These are phyloP conservation scores for Colletotrichum abscissum DNA, from an alignment of 2,329 filamentous ascomycete species.

Conservation along the genomic window DNA sequence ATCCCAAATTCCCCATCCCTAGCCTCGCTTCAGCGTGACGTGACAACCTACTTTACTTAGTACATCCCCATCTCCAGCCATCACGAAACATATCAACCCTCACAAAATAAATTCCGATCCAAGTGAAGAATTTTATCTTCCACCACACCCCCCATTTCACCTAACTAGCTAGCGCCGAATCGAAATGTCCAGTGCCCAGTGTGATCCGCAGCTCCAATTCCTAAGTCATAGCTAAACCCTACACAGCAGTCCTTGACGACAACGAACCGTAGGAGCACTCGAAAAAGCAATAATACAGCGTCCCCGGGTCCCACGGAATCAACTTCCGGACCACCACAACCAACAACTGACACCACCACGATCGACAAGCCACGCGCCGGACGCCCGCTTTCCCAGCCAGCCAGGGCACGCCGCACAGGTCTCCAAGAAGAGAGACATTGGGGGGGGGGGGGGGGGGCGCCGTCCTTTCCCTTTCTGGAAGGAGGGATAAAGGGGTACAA, in stretches of 20 bases:
- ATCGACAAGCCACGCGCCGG: slow-evolving; percentile 28
- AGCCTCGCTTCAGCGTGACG: slow-evolving; percentile 1
- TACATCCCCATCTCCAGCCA: background rate
- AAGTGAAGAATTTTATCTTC: slow-evolving; percentile 25
- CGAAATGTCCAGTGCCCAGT: background rate
- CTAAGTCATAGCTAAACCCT: background rate
- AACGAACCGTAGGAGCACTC: background rate
- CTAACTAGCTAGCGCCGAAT: background rate
- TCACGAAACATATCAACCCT: background rate
- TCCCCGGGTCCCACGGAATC: slow-evolving; percentile 12
- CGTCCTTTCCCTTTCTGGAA: background rate
- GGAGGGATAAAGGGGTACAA: too few species aligned
- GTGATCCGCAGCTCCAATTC: background rate
- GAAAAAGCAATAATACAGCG: slow-evolving; percentile 27
- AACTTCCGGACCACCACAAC: background rate
- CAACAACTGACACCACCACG: background rate
- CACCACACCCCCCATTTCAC: background rate
- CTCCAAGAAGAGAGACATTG: background rate
- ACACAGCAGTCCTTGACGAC: slow-evolving; percentile 7
- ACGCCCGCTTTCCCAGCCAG: background rate
- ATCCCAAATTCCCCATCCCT: background rate
- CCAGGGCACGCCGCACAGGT: background rate
- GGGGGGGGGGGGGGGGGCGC: too few species aligned
- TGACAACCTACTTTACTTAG: background rate
- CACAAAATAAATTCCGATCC: background rate